A percentile compares a stretch with the other conserved stretches of the same genome.
phyloP scores from a whole-genome alignment of 2,329 filamentous ascomycete species.

The Colletotrichum navitas region DNA sequence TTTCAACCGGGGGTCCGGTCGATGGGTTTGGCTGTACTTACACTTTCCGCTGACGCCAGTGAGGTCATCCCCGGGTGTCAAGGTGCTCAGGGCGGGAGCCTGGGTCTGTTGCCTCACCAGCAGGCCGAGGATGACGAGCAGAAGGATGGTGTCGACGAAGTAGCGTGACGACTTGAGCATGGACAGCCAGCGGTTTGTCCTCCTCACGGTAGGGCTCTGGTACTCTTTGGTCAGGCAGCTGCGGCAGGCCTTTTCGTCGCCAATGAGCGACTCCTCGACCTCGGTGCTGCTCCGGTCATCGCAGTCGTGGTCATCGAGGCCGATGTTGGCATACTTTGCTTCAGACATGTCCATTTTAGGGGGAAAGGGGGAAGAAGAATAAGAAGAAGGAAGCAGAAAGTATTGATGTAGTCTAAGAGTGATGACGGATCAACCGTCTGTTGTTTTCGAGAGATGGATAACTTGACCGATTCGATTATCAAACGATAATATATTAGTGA shows the following conservation, averaged over 20 bases:
- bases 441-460: neutral
- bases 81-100: constrained; percentile 43
- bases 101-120: constrained; percentile 48
- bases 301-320: constrained; percentile 46
- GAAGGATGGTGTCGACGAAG: constrained; percentile 50
- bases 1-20: neutral
- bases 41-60: constrained; percentile 53
- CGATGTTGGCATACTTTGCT: constrained; percentile 46
- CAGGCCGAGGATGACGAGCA: constrained; percentile 50
- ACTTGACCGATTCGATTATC: neutral
- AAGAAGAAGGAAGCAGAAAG: neutral
- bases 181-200: constrained; percentile 35
- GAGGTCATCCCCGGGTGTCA: constrained; percentile 54
- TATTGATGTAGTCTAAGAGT: neutral
- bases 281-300: constrained; percentile 51
- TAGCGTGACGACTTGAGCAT: constrained; percentile 47
- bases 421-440: constrained; percentile 32
- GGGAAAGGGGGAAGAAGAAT: neutral
- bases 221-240: constrained; percentile 19
- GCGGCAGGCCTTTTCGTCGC: constrained; percentile 46
- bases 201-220: constrained; percentile 16
- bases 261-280: constrained; percentile 52
- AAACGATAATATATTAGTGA: neutral
- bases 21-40: constrained; percentile 21
- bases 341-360: constrained; percentile 37